A percentile compares a stretch with the other conserved stretches of the same genome.
These are phyloP conservation scores for Zea luxurians DNA, from an alignment of 176 grass and related monocot species.

Conservation along the genomic window DNA sequence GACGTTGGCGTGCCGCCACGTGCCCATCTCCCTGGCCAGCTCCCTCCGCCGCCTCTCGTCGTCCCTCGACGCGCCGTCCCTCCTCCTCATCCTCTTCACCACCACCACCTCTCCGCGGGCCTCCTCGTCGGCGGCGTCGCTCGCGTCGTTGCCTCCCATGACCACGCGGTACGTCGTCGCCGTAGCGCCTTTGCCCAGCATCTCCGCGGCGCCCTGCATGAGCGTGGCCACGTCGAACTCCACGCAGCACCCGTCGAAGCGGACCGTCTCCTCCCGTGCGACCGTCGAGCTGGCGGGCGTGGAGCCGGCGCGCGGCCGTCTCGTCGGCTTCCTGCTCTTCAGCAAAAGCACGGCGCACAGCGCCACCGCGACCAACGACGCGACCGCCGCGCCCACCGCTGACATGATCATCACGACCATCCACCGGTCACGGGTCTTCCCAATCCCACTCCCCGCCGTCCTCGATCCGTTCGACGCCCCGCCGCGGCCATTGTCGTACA, in stretches of 20 bases:
- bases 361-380: slow-evolving; percentile 40
- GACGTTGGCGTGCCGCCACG: slow-evolving; percentile 75
- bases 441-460: background rate
- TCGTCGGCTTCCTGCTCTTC: slow-evolving; percentile 45
- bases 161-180: slow-evolving; percentile 81
- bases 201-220: slow-evolving; percentile 88
- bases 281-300: slow-evolving; percentile 3
- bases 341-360: slow-evolving; percentile 37
- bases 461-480: background rate
- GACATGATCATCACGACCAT: slow-evolving; percentile 49
- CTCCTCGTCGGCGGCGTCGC: slow-evolving; percentile 34
- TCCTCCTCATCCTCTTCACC: slow-evolving; percentile 60
- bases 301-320: slow-evolving; percentile 7
- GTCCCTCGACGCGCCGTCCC: slow-evolving; percentile 33
- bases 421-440: slow-evolving; percentile 38
- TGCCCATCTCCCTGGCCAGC: slow-evolving; percentile 69
- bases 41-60: slow-evolving; percentile 51
- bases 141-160: slow-evolving; percentile 42
- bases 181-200: slow-evolving; percentile 75
- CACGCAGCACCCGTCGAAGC: slow-evolving; percentile 65
- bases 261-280: slow-evolving; percentile 59
- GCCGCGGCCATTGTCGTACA: slow-evolving; percentile 25
- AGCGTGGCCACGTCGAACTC: slow-evolving; percentile 66
- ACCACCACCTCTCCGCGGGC: slow-evolving; percentile 57
- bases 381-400: slow-evolving; percentile 39